A percentile compares a stretch with the other conserved stretches of the same genome.
These are phyloP conservation scores for Blastomyces gilchristii DNA, from an alignment of 2,329 filamentous ascomycete species.

Conservation along the genomic window DNA sequence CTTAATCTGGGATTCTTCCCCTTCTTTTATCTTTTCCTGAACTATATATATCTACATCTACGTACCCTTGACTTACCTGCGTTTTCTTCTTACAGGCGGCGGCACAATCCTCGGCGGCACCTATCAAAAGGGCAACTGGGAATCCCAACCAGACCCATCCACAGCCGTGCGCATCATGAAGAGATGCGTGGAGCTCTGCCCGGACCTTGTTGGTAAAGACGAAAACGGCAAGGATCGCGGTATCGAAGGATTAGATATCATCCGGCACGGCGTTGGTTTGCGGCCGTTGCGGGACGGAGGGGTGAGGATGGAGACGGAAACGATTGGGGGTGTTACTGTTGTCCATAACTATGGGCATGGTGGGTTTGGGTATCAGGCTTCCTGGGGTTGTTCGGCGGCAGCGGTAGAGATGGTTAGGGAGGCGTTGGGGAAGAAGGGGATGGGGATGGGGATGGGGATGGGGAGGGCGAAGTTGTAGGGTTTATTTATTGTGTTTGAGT, in stretches of 20 bases:
- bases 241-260: constrained; percentile 60
- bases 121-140: constrained; percentile 70
- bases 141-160: constrained; percentile 65
- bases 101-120: constrained; percentile 82
- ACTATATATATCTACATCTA: background rate
- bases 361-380: constrained; percentile 53
- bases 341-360: constrained; percentile 39
- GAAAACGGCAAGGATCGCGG: constrained; percentile 34
- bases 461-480: background rate
- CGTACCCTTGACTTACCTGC: background rate
- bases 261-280: constrained; percentile 74
- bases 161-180: constrained; percentile 77
- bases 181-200: constrained; percentile 38
- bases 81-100: constrained; percentile 41
- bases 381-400: constrained; percentile 59
- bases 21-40: background rate
- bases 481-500: background rate
- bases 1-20: no score
- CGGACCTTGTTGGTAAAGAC: constrained; percentile 42
- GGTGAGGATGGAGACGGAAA: constrained; percentile 64
- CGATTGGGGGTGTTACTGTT: constrained; percentile 48
- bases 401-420: constrained; percentile 58
- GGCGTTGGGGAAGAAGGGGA: constrained; percentile 23
- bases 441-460: constrained; percentile 14
- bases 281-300: constrained; percentile 65